Conservation (phyloP, 2,329 filamentous ascomycete species). For the Tolypocladium endophyticum region DNA sequence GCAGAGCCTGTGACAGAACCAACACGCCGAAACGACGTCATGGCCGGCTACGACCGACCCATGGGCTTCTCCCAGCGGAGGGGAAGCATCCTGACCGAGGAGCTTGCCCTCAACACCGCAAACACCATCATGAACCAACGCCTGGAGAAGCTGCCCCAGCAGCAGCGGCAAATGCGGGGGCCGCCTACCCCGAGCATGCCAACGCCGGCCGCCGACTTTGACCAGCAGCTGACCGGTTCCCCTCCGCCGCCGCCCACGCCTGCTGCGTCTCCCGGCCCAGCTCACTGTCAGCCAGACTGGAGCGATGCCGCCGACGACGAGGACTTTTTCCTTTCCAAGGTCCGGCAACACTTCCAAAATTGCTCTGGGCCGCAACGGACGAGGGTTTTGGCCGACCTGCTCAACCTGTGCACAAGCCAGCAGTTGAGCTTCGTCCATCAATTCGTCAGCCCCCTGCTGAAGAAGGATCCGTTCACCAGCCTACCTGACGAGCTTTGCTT, state of each 20-base stretch:
- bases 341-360: constrained; percentile 69
- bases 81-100: constrained; percentile 47
- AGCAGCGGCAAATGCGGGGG: constrained; percentile 35
- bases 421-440: constrained; percentile 93
- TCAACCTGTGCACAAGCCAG: constrained; percentile 91
- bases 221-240: constrained; percentile 49
- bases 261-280: constrained; percentile 53
- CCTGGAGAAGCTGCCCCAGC: constrained; percentile 38
- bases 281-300: constrained; percentile 58
- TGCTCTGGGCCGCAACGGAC: constrained; percentile 68
- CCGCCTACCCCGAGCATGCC: constrained; percentile 58
- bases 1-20: neutral
- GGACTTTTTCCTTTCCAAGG: constrained; percentile 70
- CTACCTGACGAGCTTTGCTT: constrained; percentile 90
- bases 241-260: constrained; percentile 56
- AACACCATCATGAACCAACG: constrained; percentile 32
- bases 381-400: constrained; percentile 71
- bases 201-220: constrained; percentile 52
- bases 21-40: constrained; percentile 6
- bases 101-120: constrained; percentile 42
- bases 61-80: constrained; percentile 52
- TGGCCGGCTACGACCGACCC: constrained; percentile 31
- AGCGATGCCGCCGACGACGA: constrained; percentile 69
- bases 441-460: constrained; percentile 86
- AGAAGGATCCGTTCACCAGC: constrained; percentile 90